Evolutionary conservation across 2,329 filamentous ascomycete genomes (phyloP).

Genomic region (Hirsutella rhossiliensis): DNA sequence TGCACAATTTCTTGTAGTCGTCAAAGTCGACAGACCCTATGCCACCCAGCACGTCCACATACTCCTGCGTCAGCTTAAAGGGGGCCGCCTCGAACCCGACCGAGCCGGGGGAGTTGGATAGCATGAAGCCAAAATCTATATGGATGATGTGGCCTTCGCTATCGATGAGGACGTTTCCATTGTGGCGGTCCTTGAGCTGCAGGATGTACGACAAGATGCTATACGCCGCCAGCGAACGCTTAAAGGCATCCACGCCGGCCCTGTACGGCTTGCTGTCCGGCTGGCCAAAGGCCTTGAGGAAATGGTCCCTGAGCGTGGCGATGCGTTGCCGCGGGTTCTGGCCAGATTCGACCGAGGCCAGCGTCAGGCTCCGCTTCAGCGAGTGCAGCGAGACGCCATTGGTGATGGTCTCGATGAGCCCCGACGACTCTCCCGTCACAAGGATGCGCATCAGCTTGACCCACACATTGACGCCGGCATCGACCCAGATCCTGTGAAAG

Average conservation of each 20-base stretch:
- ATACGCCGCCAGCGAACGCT: slow-evolving; percentile 71
- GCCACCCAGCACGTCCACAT: slow-evolving; percentile 72
- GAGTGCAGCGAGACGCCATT: slow-evolving; percentile 82
- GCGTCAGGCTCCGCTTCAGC: slow-evolving; percentile 68
- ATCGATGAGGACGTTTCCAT: slow-evolving; percentile 77
- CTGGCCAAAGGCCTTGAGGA: slow-evolving; percentile 65
- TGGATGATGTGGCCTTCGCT: slow-evolving; percentile 79
- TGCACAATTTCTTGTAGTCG: slow-evolving; percentile 68
- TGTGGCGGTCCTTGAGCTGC: slow-evolving; percentile 77
- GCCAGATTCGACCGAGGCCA: slow-evolving; percentile 61
- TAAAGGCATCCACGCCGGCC: slow-evolving; percentile 66
- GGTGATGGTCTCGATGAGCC: slow-evolving; percentile 77
- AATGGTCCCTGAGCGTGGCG: slow-evolving; percentile 72
- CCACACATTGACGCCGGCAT: slow-evolving; percentile 68
- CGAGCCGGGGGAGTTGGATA: slow-evolving; percentile 73
- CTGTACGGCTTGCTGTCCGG: slow-evolving; percentile 57
- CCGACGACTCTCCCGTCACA: slow-evolving; percentile 74
- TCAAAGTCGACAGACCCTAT: slow-evolving; percentile 57
- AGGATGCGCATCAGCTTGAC: slow-evolving; percentile 80
- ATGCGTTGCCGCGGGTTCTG: slow-evolving; percentile 64
- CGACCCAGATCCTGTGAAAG: slow-evolving; percentile 71
- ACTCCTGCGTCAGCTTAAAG: slow-evolving; percentile 78
- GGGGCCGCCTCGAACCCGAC: slow-evolving; percentile 80
- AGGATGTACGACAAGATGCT: slow-evolving; percentile 76
- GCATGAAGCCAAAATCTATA: slow-evolving; percentile 85